phyloP scores from a whole-genome alignment of 2,329 filamentous ascomycete species.

The Colletotrichum navitas region DNA sequence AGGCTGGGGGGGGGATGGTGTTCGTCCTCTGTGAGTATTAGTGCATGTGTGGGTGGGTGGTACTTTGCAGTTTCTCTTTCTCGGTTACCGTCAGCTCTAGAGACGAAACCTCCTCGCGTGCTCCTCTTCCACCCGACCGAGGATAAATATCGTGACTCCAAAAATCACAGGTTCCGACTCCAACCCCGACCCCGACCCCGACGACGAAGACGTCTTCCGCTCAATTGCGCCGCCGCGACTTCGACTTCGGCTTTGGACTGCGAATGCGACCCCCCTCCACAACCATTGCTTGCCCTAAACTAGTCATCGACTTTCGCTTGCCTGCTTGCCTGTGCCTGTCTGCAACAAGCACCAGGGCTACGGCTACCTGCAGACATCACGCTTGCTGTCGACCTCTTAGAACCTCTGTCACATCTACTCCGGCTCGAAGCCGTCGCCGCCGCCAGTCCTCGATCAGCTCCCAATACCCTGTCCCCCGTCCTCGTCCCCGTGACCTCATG shows the following conservation, averaged over 20 bases:
- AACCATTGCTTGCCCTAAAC: slow-evolving; percentile 11
- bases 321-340: slow-evolving; percentile 37
- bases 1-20: slow-evolving; percentile 33
- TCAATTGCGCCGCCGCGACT: slow-evolving; percentile 28
- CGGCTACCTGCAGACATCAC: slow-evolving; percentile 42
- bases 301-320: slow-evolving; percentile 32
- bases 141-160: slow-evolving; percentile 40
- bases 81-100: slow-evolving; percentile 28
- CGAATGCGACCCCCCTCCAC: slow-evolving; percentile 20
- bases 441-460: slow-evolving; percentile 33
- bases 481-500: slow-evolving; percentile 41
- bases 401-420: slow-evolving; percentile 35
- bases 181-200: slow-evolving; percentile 16
- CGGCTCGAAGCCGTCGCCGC: slow-evolving; percentile 23
- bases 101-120: slow-evolving; percentile 37
- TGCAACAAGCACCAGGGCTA: slow-evolving; percentile 36
- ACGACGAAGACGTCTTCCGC: slow-evolving; percentile 12
- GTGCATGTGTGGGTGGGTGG: background rate
- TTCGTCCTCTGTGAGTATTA: slow-evolving; percentile 5
- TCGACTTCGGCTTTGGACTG: background rate
- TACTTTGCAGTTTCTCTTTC: slow-evolving; percentile 8
- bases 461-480: slow-evolving; percentile 25
- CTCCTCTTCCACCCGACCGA: slow-evolving; percentile 42
- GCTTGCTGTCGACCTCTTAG: slow-evolving; percentile 39
- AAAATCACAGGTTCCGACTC: slow-evolving; percentile 13